Base-by-base conservation (phyloP, 805 yeast genomes). In the Metschnikowia colocasiae region DNA sequence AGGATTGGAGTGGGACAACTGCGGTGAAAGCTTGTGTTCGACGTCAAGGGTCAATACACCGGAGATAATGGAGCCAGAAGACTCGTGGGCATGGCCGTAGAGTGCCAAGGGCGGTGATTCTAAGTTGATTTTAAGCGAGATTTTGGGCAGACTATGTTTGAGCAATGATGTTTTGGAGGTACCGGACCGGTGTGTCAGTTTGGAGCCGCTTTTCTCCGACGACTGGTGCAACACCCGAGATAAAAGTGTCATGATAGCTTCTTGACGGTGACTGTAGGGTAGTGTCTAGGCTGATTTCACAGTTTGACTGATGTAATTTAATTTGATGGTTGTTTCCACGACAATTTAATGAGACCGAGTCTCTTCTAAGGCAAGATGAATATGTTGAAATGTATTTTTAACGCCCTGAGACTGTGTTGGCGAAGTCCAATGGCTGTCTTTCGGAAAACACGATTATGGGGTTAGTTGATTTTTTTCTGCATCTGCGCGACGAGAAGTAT, bases 41-140 rank as follows among this genome's bases (percentile, higher is more conserved):
- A 63, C 57, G 4, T 64, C 64, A 13, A 94, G 67, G 31, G 76
- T 76, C 40, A 94, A 67, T 8, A 88, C 71, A 0, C 99, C 99
- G 29, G 90, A 81, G 29, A 94, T 69, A 20, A 92, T 74, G 4
- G 96, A 85, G 1, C 99, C 99, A 0, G 95, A 76, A 1, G 94
- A 82, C 49, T 87, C 94, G 7, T 67, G 64, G 2, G 91, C 85
- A 0, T 76, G 66, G 0, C 99, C 99, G 60, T 87, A 92, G 46
- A 94, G 68, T 39, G 88, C 80, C 32, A 91, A 75, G 0, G 99
- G 99, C 1, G 98, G 98, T 1, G 95, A 84, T 61, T 94, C 99
- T 19, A 94, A 71, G 32, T 75, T 74, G 29, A 91, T 75, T 0
- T 81, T 61, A 10, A 87, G 64, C 29, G 76, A 71, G 29, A 78